These are phyloP conservation scores for Casuarina cunninghamiana DNA, from an alignment of 306 rosid species.

Conservation along the genomic window DNA sequence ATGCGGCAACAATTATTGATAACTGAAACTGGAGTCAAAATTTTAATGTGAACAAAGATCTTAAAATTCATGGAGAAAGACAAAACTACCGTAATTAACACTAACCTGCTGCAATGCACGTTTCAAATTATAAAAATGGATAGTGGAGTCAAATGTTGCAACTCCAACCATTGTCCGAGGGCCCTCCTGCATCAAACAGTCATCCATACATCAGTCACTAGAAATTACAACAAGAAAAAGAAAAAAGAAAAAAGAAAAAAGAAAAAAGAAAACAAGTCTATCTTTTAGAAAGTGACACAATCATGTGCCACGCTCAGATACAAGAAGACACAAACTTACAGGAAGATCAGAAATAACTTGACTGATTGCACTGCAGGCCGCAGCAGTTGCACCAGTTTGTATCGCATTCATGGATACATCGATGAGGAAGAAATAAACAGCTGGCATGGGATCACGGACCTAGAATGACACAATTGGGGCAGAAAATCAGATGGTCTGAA, in stretches of 20 bases:
- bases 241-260: constrained; percentile 2
- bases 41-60: background rate
- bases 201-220: constrained; percentile 17
- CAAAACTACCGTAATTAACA: constrained; percentile 1
- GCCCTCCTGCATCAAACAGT: constrained; percentile 69
- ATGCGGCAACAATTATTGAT: background rate
- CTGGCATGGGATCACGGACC: constrained; percentile 99
- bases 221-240: background rate
- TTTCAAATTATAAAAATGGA: constrained; percentile 94
- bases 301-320: constrained; percentile 5
- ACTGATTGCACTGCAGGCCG: constrained; percentile 97
- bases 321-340: constrained; percentile 59
- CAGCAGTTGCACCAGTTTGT: constrained; percentile 99
- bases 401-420: constrained; percentile 97
- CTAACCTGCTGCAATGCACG: constrained; percentile 92
- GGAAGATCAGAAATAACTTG: constrained; percentile 94
- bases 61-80: background rate
- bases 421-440: constrained; percentile 87
- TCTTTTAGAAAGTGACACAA: background rate
- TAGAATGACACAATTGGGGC: constrained; percentile 31
- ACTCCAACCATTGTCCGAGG: constrained; percentile 86
- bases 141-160: constrained; percentile 93
- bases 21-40: background rate
- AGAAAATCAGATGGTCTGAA: background rate
- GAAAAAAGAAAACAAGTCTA: background rate